Conservation (phyloP, 192 early-diverging fungal genomes). For the Coemansia sp. region DNA sequence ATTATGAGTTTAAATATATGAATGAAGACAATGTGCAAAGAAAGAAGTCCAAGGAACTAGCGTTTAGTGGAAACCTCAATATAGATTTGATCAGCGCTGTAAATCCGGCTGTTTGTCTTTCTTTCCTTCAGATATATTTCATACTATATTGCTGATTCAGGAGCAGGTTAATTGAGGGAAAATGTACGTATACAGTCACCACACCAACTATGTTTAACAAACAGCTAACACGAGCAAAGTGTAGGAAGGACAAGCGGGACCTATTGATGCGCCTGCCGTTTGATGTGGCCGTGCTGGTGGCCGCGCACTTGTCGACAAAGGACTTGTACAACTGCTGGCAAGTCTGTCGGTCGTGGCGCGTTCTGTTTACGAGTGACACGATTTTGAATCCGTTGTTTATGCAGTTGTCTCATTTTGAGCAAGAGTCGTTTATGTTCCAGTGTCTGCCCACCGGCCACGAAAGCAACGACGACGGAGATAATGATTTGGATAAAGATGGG, state of each 20-base stretch:
- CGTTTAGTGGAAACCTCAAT: too few species aligned
- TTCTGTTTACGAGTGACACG: conserved; percentile 25
- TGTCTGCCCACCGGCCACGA: conserved; percentile 26
- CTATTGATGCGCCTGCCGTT: conserved; percentile 39
- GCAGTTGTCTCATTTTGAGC: conserved; percentile 48
- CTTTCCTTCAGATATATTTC: too few species aligned
- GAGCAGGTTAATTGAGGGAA: background rate
- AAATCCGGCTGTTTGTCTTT: too few species aligned
- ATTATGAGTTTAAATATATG: background rate
- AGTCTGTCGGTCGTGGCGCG: conserved; percentile 28
- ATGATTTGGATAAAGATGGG: background rate
- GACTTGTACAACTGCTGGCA: conserved; percentile 41
- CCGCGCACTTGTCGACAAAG: conserved; percentile 12
- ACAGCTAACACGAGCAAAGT: background rate
- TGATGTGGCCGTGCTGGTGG: conserved; percentile 37
- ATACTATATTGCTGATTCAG: too few species aligned
- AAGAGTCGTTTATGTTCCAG: conserved; percentile 45
- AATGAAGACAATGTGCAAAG: too few species aligned
- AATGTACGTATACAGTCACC: background rate
- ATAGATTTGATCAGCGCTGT: too few species aligned
- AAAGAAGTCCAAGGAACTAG: too few species aligned
- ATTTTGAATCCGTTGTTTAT: conserved; percentile 22
- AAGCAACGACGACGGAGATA: conserved; percentile 6
- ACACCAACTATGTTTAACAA: background rate
- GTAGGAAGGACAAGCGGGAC: conserved; percentile 21